Percentiles rank a stretch among this genome's conserved stretches.
phyloP scores from a whole-genome alignment of 116 monocot species.

The Phalaenopsis hybrid region DNA sequence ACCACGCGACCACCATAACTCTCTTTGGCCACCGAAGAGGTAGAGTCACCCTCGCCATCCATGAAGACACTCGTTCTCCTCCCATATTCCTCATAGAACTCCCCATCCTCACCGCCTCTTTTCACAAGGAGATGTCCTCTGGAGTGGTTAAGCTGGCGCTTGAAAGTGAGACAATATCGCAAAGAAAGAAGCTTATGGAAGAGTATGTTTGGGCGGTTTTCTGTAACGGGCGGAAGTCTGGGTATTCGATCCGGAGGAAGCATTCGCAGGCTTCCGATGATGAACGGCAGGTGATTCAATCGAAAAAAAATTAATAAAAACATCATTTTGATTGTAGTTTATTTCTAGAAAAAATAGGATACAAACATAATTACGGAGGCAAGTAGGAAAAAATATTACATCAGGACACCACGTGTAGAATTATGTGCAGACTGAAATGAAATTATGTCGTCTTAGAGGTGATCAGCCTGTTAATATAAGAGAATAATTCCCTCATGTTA shows the following conservation, averaged over 20 bases:
- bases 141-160: slow-evolving; percentile 70
- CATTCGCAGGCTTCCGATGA: slow-evolving; percentile 43
- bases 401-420: too few relatives aligned
- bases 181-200: slow-evolving; percentile 63
- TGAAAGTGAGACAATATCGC: slow-evolving; percentile 74
- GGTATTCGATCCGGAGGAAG: slow-evolving; percentile 75
- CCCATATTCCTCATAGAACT: slow-evolving; percentile 86
- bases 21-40: slow-evolving; percentile 69
- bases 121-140: slow-evolving; percentile 83
- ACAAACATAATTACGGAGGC: too few relatives aligned
- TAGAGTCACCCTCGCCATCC: slow-evolving; percentile 55
- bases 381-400: too few relatives aligned
- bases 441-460: too few relatives aligned
- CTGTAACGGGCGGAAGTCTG: slow-evolving; percentile 82
- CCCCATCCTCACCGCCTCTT: slow-evolving; percentile 51
- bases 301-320: neutral
- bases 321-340: too few relatives aligned
- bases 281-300: slow-evolving; percentile 51
- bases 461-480: too few relatives aligned
- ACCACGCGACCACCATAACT: slow-evolving; percentile 57
- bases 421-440: too few relatives aligned
- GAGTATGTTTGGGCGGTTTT: slow-evolving; percentile 90
- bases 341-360: too few relatives aligned
- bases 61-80: slow-evolving; percentile 54
- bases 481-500: too few relatives aligned